Base-by-base conservation (phyloP, 2,329 filamentous ascomycete genomes). In the Fusarium nygamai region DNA sequence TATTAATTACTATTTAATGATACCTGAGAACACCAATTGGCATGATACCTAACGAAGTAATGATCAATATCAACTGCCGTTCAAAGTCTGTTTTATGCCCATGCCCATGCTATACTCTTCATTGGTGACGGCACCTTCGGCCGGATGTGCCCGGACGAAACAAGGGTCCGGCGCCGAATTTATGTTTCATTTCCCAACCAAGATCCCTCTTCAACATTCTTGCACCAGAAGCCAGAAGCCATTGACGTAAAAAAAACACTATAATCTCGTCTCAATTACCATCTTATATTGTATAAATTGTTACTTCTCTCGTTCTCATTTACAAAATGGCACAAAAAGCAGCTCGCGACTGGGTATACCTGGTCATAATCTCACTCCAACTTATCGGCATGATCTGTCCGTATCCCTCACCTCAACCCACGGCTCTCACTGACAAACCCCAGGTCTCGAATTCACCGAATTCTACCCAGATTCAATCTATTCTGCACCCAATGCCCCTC, bases 391-490 rank as follows among this genome's bases (percentile, higher is more conserved):
- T 83, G 80, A 69, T 84, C n/a, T 71, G 83, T 84, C 76, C 48
- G 75, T 69, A n/a, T 8, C 11, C n/a, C 14, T 19, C 31, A 13
- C 47, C 51, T 44, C n/a, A 29, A 24, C 10, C 9, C 24, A 53
- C 31, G 10, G 5, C 33, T 33, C 24, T 54, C 31, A 69, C 66
- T 75, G 34, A 77, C 54, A 59, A 16, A 13, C 4, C n/a, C 3
- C 64, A 90, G 88, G 84, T 73, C 84, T 90, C 51, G 89, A 91
- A 75, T 85, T 88, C 54, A 84, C 88, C 41, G 83, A 84, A 38
- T 84, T 88, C 73, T 90, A 89, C 78, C 89, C 89, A 2, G 66
- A 76, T 5, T 81, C 79, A 57, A 83, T 90, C 51, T 88, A 85
- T 80, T 76, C 81, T 6, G 67, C 82, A 1, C 76, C 83, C 2